phyloP scores from a whole-genome alignment of 306 rosid species.

The Alnus rubra region DNA sequence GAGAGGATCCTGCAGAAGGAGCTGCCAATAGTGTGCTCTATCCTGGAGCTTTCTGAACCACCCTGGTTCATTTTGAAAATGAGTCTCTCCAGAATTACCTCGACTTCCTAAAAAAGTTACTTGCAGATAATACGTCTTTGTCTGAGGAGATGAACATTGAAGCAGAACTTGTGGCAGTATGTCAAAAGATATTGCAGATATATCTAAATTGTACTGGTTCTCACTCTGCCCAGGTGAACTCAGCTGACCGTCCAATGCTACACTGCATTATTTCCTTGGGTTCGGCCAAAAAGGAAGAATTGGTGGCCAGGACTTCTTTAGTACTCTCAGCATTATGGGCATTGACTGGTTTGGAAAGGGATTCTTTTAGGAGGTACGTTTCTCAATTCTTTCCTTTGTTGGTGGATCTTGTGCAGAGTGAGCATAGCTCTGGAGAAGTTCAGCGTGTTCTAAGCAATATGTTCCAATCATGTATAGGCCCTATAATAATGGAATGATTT shows the following conservation, averaged over 20 bases:
- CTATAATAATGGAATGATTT: constrained; percentile 59
- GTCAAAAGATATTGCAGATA: constrained; percentile 68
- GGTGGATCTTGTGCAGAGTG: constrained; percentile 85
- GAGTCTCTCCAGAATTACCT: constrained; percentile 80
- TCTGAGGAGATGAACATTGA: constrained; percentile 59
- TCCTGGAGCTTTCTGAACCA: constrained; percentile 86
- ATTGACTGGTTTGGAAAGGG: constrained; percentile 55
- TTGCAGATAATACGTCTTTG: constrained; percentile 27
- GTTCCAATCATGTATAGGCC: constrained; percentile 82
- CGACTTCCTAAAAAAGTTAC: constrained; percentile 60
- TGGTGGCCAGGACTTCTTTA: constrained; percentile 76
- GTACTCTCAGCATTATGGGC: constrained; percentile 75
- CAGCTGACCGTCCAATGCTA: constrained; percentile 35
- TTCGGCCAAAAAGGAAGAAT: constrained; percentile 81
- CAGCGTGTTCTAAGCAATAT: constrained; percentile 74
- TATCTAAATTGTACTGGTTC: constrained; percentile 70
- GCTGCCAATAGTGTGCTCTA: constrained; percentile 80
- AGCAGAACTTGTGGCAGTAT: constrained; percentile 60
- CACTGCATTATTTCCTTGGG: constrained; percentile 76
- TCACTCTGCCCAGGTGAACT: constrained; percentile 36
- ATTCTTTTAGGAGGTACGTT: constrained; percentile 62
- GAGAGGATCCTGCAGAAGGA: constrained; percentile 67
- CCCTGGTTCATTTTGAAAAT: constrained; percentile 97
- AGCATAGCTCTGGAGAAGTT: constrained; percentile 89
- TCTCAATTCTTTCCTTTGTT: constrained; percentile 76